Evolutionary conservation across 306 rosid genomes (phyloP).

Genomic region (Mimosa bimucronata): DNA sequence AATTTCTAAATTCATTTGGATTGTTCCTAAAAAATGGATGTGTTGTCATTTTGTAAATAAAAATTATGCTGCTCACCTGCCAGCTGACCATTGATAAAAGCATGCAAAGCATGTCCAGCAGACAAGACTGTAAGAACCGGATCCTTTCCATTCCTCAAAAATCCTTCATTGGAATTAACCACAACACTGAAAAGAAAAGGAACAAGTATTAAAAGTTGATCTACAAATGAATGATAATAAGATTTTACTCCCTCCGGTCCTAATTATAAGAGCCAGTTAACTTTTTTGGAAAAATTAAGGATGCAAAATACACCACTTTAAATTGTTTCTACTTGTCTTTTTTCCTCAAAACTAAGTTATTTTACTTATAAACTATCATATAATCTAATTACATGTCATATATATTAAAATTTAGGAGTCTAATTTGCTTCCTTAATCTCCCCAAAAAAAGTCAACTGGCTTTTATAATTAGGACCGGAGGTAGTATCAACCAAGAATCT

Average conservation of each 20-base stretch:
- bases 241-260: too few species aligned
- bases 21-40: slow-evolving; percentile 1
- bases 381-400: too few species aligned
- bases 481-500: slow-evolving; percentile 1
- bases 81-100: slow-evolving; percentile 79
- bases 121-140: slow-evolving; percentile 81
- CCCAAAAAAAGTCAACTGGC: too few species aligned
- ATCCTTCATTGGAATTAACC: slow-evolving; percentile 72
- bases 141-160: slow-evolving; percentile 61
- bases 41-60: slow-evolving; percentile 16
- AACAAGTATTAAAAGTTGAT: slow-evolving; percentile 20
- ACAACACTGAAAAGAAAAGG: slow-evolving; percentile 59
- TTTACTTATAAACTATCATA: too few species aligned
- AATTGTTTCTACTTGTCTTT: too few species aligned
- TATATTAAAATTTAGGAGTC: too few species aligned
- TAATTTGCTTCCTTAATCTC: too few species aligned
- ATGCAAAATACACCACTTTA: too few species aligned
- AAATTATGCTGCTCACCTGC: slow-evolving; percentile 58
- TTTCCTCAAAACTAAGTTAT: too few species aligned
- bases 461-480: too few species aligned
- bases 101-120: slow-evolving; percentile 98
- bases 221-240: slow-evolving; percentile 23
- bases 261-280: too few species aligned
- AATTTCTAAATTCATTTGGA: neutral
- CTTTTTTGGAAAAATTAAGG: too few species aligned